Conservation (phyloP, 2,329 filamentous ascomycete species). For the Bipolaris sorokiniana region DNA sequence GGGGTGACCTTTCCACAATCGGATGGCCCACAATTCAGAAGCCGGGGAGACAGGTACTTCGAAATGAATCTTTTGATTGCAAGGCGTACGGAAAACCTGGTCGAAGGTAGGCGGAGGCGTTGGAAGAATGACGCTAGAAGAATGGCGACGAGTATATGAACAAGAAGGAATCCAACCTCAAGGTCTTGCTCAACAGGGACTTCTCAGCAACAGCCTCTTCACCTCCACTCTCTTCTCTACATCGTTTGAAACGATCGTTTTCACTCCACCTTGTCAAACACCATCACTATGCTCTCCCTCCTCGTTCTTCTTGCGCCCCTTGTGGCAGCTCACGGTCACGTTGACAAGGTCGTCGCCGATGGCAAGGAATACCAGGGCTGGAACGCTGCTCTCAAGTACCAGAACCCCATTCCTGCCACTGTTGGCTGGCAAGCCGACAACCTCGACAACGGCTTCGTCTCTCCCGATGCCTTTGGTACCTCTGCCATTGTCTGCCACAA, state of each 20-base stretch:
- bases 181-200: conserved; percentile 10
- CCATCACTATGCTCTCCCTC: conserved; percentile 19
- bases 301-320: conserved; percentile 29
- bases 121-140: conserved; percentile 4
- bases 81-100: conserved; percentile 2
- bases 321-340: conserved; percentile 41
- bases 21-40: conserved; percentile 6
- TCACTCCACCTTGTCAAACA: not conserved
- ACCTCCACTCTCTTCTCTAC: not conserved
- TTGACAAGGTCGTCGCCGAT: conserved; percentile 37
- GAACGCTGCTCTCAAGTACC: conserved; percentile 40
- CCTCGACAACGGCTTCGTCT: conserved; percentile 47
- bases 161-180: conserved; percentile 11
- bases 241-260: not conserved
- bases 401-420: conserved; percentile 37
- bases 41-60: conserved; percentile 10
- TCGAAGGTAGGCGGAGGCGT: conserved; percentile 5
- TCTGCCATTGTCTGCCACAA: conserved; percentile 49
- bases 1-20: not conserved
- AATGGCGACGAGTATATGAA: conserved; percentile 11
- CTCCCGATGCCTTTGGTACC: conserved; percentile 32
- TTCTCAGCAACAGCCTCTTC: conserved; percentile 8
- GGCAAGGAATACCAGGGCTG: conserved; percentile 40
- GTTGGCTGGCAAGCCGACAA: conserved; percentile 46
- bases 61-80: conserved; percentile 18